Base-by-base conservation (phyloP, 345 rosid species). In the Eucalyptus erythrocorys region DNA sequence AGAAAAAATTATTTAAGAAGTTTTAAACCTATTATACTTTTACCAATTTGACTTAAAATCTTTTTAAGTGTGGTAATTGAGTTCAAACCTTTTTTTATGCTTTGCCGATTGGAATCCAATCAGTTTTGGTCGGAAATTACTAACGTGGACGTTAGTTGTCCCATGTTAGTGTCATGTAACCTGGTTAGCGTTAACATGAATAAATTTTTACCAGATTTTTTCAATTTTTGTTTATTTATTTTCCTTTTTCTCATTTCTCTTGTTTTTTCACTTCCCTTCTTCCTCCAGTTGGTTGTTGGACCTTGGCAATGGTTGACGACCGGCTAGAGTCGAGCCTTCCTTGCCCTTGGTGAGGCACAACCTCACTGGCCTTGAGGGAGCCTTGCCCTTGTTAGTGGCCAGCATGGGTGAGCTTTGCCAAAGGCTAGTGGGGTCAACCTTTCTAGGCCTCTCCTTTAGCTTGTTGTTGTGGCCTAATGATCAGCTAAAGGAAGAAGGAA, bases 121-220 rank as follows among this genome's bases (percentile, higher is more conserved):
- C 6, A 55, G 24, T 55, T 22, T 55, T 55, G 12, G 3, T 10
- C 13, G 1, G 11, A 55, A 8, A 55, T 55, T 5, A 24, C 12
- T 55, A 22, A 55, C 3, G 13, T 55, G 6, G 3, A 24, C 0
- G 0, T 24, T 55, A 8, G 12, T 55, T 0, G 30, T 55, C 61
- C 30, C 5, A 24, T 10, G n/a, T n/a, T n/a, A n/a, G n/a, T n/a
- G n/a, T n/a, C n/a, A n/a, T n/a, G 13, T 55, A 13, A 2, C 3
- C 6, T 0, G 3, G 13, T 55, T 9, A 24, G 30, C 0, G 3
- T 1, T 24, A 10, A 22, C 61, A 2, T 10, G 1, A 22, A 55
- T 1, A 55, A 55, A 4, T 55, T 55, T 55, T 55, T 4, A 22
- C 27, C 4, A 17, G 0, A 6, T 53, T 53, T 53, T 53, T 53